Evolutionary conservation across 208 protist genomes (phyloP).

Genomic region (Acanthamoeba castellanii): DNA sequence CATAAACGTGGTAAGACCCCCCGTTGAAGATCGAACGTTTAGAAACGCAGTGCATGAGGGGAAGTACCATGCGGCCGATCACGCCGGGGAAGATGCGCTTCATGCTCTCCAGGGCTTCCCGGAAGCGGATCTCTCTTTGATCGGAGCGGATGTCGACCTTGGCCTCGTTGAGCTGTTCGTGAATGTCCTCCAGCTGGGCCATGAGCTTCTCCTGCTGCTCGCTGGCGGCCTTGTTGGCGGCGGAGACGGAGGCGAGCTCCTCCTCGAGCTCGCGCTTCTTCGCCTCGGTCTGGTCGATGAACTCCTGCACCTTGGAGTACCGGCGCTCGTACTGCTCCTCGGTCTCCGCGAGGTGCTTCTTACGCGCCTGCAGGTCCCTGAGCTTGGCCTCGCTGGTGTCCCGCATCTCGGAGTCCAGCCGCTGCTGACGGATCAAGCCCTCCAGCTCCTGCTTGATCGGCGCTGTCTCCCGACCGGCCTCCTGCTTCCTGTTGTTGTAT

Average conservation of each 20-base stretch:
- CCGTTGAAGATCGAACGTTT: not conserved
- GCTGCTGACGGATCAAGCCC: slow-evolving; percentile 40
- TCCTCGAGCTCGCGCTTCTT: slow-evolving; percentile 46
- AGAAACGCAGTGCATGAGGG: not conserved
- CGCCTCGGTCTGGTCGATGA: slow-evolving; percentile 66
- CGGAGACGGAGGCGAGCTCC: slow-evolving; percentile 25
- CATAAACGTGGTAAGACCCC: not conserved
- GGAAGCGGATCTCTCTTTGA: slow-evolving; percentile 82
- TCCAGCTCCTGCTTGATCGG: slow-evolving; percentile 84
- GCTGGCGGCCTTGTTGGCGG: slow-evolving; percentile 16
- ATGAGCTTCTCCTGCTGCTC: slow-evolving; percentile 81
- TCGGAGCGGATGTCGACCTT: slow-evolving; percentile 87
- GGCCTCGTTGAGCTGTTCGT: slow-evolving; percentile 92
- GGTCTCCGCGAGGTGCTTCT: slow-evolving; percentile 69
- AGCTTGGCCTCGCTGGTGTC: slow-evolving; percentile 88
- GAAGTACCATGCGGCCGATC: slow-evolving; percentile 86
- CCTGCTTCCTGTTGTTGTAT: slow-evolving; percentile 87
- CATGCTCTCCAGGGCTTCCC: slow-evolving; percentile 93
- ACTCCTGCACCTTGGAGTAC: slow-evolving; percentile 67
- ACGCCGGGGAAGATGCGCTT: slow-evolving; percentile 93
- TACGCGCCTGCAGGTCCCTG: slow-evolving; percentile 87
- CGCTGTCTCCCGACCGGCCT: slow-evolving; percentile 88
- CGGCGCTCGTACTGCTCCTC: slow-evolving; percentile 30
- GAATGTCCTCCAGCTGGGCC: slow-evolving; percentile 88
- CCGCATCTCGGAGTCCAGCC: slow-evolving; percentile 75